These are phyloP conservation scores for Eimeria maxima DNA, from an alignment of 169 alveolate species.

Conservation along the genomic window DNA sequence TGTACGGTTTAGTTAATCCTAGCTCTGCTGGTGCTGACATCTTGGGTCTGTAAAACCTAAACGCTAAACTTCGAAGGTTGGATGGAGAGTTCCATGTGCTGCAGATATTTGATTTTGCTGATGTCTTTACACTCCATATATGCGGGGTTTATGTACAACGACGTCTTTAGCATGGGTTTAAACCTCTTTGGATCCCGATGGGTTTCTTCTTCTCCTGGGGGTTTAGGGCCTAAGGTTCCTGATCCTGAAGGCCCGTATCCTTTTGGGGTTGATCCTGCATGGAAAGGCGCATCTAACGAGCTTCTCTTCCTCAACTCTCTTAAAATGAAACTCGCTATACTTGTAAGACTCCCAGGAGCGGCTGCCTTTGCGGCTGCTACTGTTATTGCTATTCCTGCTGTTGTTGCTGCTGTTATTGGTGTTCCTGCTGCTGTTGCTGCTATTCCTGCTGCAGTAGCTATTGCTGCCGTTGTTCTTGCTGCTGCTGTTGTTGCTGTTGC, in stretches of 20 bases:
- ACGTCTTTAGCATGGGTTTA: constrained; percentile 97
- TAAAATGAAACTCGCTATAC: constrained; percentile 99
- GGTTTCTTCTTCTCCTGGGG: background rate
- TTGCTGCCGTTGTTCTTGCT: no score
- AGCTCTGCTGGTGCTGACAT: background rate
- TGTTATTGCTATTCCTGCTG: constrained; percentile 12
- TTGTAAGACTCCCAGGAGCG: constrained; percentile 74
- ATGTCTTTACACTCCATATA: constrained; percentile 98
- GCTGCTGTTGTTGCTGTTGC: no score
- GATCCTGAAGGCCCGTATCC: constrained; percentile 95
- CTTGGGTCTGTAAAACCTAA: background rate
- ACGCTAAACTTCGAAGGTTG: background rate
- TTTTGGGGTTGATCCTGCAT: constrained; percentile 99
- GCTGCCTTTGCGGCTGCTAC: background rate
- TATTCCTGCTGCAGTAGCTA: no score
- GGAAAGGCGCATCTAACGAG: constrained; percentile 98
- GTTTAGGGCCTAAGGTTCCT: constrained; percentile 4
- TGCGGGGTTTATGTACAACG: constrained; percentile 97
- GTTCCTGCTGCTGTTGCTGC: background rate
- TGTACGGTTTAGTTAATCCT: background rate
- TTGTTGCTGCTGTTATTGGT: constrained; percentile 26
- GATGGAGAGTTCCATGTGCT: background rate
- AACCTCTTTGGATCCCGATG: constrained; percentile 94
- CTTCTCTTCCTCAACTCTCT: constrained; percentile 97
- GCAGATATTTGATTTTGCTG: constrained; percentile 96